Conservation (phyloP, 768 basidiomycete genomes). For the Cantharellus cinnabarinus region DNA sequence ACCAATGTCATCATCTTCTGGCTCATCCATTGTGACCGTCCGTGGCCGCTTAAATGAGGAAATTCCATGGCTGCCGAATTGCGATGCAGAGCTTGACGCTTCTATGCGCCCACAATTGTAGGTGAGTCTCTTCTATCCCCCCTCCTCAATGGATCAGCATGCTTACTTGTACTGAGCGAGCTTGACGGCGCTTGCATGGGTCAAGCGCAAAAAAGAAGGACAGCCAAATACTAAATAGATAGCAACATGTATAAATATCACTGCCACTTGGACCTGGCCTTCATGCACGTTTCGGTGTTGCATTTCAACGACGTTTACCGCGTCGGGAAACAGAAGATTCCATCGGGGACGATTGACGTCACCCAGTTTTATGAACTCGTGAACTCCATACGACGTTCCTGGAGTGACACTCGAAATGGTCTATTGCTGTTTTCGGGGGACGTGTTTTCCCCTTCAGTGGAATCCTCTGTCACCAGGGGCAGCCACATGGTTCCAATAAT, state of each 20-base stretch:
- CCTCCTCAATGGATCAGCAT: background rate
- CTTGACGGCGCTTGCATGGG: background rate
- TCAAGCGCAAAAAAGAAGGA: background rate
- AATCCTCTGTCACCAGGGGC: slow-evolving; percentile 73
- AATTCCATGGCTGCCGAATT: too few relatives aligned
- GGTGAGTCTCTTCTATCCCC: background rate
- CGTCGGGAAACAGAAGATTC: slow-evolving; percentile 51
- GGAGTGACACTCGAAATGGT: slow-evolving; percentile 39
- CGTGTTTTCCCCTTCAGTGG: slow-evolving; percentile 69
- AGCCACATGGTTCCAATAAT: slow-evolving; percentile 47
- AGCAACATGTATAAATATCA: background rate
- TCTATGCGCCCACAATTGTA: too few relatives aligned
- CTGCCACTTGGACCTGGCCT: background rate
- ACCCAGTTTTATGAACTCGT: slow-evolving; percentile 66
- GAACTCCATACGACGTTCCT: slow-evolving; percentile 36
- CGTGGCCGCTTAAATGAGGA: too few relatives aligned
- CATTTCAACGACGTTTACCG: slow-evolving; percentile 43
- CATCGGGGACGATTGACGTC: slow-evolving; percentile 53
- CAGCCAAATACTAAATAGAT: background rate
- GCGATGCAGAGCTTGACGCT: too few relatives aligned
- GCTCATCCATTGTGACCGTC: too few relatives aligned
- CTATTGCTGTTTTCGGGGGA: slow-evolving; percentile 77
- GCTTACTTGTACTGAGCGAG: background rate
- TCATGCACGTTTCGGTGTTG: slow-evolving; percentile 13
- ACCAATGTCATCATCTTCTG: too few relatives aligned